Evolutionary conservation across 352 stramenopile species (phyloP).

Genomic region (Pythium chondricola): DNA sequence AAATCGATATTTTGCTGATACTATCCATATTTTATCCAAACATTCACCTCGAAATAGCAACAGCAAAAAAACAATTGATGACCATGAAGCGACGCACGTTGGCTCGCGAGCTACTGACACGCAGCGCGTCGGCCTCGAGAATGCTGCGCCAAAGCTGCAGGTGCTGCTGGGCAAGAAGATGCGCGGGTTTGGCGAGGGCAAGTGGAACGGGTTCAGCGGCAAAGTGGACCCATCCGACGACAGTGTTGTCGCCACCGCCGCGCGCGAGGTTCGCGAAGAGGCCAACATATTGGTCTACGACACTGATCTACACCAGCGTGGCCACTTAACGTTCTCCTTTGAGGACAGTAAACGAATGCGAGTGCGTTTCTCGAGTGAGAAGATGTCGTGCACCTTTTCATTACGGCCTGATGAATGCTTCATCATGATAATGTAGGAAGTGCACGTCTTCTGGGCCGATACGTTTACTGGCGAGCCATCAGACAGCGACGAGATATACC

Average conservation of each 20-base stretch:
- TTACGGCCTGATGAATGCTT: too few species aligned
- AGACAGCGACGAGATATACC: conserved; percentile 74
- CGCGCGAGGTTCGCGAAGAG: conserved; percentile 39
- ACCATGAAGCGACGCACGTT: conserved; percentile 15
- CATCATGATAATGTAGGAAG: conserved; percentile 7
- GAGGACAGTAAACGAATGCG: conserved; percentile 23
- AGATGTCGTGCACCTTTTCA: background rate
- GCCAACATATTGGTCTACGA: conserved; percentile 25
- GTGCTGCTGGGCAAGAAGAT: conserved; percentile 72
- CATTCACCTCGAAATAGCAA: too few species aligned
- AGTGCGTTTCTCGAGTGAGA: background rate
- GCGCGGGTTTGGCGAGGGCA: conserved; percentile 58
- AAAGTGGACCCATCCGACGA: conserved; percentile 60
- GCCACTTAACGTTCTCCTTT: conserved; percentile 40
- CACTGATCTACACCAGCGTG: conserved; percentile 16
- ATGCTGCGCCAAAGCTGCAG: conserved; percentile 5
- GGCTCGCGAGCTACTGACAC: conserved; percentile 19
- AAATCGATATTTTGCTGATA: too few species aligned
- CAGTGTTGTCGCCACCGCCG: conserved; percentile 26
- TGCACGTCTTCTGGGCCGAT: conserved; percentile 45
- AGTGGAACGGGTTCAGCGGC: conserved; percentile 78
- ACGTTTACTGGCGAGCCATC: conserved; percentile 32
- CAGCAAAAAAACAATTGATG: too few species aligned
- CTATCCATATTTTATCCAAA: too few species aligned
- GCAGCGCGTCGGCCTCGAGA: background rate